Evolutionary conservation across 148 eudicot species (phyloP), one percentile per base, ranked within the genome.

Genomic region (Pouteria glomerata): DNA sequence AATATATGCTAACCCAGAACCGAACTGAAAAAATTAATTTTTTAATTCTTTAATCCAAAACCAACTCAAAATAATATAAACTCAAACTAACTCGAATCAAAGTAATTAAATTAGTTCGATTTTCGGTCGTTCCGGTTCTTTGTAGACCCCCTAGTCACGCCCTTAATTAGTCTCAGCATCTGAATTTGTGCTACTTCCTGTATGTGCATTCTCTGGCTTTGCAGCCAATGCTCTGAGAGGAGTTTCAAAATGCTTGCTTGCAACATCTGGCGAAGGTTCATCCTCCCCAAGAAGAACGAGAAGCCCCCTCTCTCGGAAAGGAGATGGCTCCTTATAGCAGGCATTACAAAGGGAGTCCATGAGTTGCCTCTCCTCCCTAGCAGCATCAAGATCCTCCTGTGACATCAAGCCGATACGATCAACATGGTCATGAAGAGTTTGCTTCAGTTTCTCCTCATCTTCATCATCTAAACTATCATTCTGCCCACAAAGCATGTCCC

Each of bases 171-270:
- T 53, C 21, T 57, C 33, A 21, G 35, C 72, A 53, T 50, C 69
- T 74, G 60, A 37, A 68, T 41, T 61, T 47, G 76, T 70, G 52
- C 77, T 59, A 57, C 65, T 61, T n/a, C n/a, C 19, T 7, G 63
- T 27, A 44, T 42, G 35, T 18, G 4, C 16, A 8, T 8, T 67
- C 8, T 82, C 78, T 3, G 76, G 77, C n/a, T 80, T 79, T 1
- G 96, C 88, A 59, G 98, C 90, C 87, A 82, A 91, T 6, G 91
- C 98, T 51, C 98, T 74, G 37, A 91, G 86, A 67, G 96, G n/a
- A n/a, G n/a, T n/a, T n/a, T n/a, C n/a, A n/a, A n/a, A n/a, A n/a
- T n/a, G n/a, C n/a, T n/a, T n/a, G n/a, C n/a, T n/a, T n/a, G n/a
- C n/a, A n/a, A n/a, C n/a, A n/a, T n/a, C n/a, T n/a, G n/a, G 93